Base-by-base conservation (phyloP, 2,329 filamentous ascomycete species). In the Pyrenochaeta sp. region DNA sequence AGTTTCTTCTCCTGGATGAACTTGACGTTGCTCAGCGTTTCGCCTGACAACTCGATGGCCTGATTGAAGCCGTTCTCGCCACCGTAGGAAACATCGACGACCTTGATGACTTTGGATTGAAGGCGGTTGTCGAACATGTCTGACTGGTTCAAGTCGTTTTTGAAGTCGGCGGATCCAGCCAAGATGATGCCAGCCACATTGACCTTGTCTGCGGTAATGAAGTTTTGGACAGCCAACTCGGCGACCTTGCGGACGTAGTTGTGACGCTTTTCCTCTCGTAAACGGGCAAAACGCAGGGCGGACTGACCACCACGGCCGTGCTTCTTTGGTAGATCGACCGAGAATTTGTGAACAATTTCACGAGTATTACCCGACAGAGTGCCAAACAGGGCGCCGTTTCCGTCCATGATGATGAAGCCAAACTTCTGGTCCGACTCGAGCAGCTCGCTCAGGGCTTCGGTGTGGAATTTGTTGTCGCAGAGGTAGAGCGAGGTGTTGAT, bases 1-100 rank as follows among this genome's bases (percentile, higher is more conserved):
- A 99, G 85, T 80, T 96, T 99, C 88, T 99, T 99, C 83, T 99
- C 94, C 77, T 99, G 94, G 72, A 99, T 96, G 74, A 99, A 99
- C 78, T 99, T 99, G 83, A 99, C 94, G 71, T 97, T 99, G 75
- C 92, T 89, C 34, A 99, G 83, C 6, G 94, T 99, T 80, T 99
- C 95, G 6, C 91, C 84, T 18, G 94, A 88, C 65, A 99, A 76
- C 71, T 99, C 94, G 55, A 99, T 99, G 48, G 94, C 94, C 78
- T 99, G 95, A 80, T 99, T 99, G 83, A 99, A 99, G 32, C 94
- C 94, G 80, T 97, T 97, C 78, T 99, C 95, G 61, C 94, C 94
- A 73, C 94, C 94, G 67, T 99, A 99, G 10, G 93, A 97, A 30
- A 99, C 95, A 72, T 99, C 94, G 23, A 99, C 95, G 30, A 99